Percentiles rank a stretch among this genome's conserved stretches.
Evolutionary conservation across 371 early-diverging fungal genomes (phyloP).

Genomic region (Apophysomyces sp.): DNA sequence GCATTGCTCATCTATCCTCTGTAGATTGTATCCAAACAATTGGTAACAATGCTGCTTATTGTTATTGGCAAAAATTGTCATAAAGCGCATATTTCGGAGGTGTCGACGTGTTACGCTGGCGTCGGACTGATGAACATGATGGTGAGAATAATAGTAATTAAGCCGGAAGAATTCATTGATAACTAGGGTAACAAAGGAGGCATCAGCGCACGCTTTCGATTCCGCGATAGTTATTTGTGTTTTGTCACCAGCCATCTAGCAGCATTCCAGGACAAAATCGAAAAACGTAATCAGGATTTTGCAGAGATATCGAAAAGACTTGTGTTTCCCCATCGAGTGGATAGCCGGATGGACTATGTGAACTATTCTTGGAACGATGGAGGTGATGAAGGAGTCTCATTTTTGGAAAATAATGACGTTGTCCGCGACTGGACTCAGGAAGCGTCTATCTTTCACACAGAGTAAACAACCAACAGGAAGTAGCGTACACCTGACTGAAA

Average conservation of each 20-base stretch:
- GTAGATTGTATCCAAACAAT: slow-evolving; percentile 70
- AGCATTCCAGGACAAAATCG: slow-evolving; percentile 76
- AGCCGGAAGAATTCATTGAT: neutral
- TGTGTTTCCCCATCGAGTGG: slow-evolving; percentile 47
- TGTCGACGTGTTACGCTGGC: slow-evolving; percentile 62
- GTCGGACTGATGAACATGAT: slow-evolving; percentile 83
- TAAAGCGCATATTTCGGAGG: slow-evolving; percentile 54
- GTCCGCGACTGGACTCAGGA: slow-evolving; percentile 34
- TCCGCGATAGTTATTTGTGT: slow-evolving; percentile 80
- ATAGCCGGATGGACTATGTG: slow-evolving; percentile 28
- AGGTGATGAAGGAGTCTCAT: slow-evolving; percentile 46
- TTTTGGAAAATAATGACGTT: slow-evolving; percentile 29
- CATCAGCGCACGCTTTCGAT: slow-evolving; percentile 73
- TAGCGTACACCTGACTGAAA: neutral
- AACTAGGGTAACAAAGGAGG: slow-evolving; percentile 94
- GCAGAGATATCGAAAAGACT: slow-evolving; percentile 77
- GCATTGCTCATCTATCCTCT: neutral
- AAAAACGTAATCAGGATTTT: slow-evolving; percentile 88
- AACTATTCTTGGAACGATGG: slow-evolving; percentile 46
- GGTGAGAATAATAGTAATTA: slow-evolving; percentile 32
- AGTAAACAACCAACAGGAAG: slow-evolving; percentile 46
- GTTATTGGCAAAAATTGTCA: slow-evolving; percentile 68
- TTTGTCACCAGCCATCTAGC: slow-evolving; percentile 92
- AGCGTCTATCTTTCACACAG: slow-evolving; percentile 65
- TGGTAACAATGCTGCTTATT: slow-evolving; percentile 86